phyloP scores from a whole-genome alignment of 1,284 basidiomycete genomes.

The Rhizoctonia solani region DNA sequence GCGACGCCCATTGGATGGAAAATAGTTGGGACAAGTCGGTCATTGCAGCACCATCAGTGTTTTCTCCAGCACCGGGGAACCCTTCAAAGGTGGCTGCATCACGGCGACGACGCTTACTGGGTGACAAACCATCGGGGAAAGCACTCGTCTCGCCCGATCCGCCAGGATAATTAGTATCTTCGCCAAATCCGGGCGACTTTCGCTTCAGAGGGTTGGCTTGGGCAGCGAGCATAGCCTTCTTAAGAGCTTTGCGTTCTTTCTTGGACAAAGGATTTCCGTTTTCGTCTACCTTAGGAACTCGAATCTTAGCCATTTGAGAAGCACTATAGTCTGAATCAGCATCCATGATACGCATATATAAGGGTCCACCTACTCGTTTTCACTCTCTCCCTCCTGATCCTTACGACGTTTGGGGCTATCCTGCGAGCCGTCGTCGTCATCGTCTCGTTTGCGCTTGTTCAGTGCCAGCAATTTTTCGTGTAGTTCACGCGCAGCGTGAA shows the following conservation, averaged over 20 bases:
- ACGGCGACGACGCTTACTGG: constrained; percentile 25
- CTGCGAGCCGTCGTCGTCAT: constrained; percentile 12
- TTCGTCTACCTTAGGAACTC: constrained; percentile 24
- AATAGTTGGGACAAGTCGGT: constrained; percentile 16
- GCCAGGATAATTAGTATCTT: background rate
- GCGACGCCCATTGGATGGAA: constrained; percentile 26
- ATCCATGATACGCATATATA: background rate
- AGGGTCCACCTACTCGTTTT: constrained; percentile 8
- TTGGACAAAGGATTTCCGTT: constrained; percentile 24
- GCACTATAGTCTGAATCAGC: background rate
- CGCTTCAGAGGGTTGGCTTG: constrained; percentile 28
- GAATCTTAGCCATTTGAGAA: constrained; percentile 9
- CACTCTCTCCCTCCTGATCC: background rate
- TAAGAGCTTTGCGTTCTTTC: constrained; percentile 22
- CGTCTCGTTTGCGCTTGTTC: constrained; percentile 35
- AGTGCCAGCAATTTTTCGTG: constrained; percentile 8
- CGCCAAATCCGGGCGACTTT: constrained; percentile 2
- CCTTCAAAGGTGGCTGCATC: constrained; percentile 27
- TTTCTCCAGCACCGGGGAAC: background rate
- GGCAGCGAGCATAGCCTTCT: constrained; percentile 22
- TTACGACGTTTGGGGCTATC: constrained; percentile 2
- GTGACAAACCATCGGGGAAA: background rate
- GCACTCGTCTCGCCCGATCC: too few species aligned
- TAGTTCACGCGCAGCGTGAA: constrained; percentile 24
- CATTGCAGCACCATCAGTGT: background rate